Evolutionary conservation across 2,329 filamentous ascomycete genomes (phyloP).

Genomic region (Pseudogymnoascus sp.): DNA sequence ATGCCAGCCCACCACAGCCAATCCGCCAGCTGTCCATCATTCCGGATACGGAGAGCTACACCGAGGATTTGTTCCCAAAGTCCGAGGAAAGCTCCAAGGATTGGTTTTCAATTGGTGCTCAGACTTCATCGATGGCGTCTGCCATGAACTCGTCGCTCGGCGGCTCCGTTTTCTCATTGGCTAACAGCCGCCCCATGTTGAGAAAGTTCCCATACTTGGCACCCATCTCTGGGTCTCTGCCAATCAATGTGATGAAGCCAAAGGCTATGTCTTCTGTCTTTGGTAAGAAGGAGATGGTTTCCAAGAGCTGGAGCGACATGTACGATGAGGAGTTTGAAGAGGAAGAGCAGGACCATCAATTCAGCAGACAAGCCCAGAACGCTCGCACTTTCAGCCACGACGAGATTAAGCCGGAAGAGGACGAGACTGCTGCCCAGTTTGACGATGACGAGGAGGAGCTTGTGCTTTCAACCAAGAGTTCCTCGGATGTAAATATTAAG

Average conservation of each 20-base stretch:
- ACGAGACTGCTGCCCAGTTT: slow-evolving; percentile 31
- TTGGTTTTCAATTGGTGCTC: slow-evolving; percentile 69
- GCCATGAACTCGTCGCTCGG: slow-evolving; percentile 75
- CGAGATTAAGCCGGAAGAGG: slow-evolving; percentile 37
- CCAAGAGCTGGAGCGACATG: slow-evolving; percentile 98
- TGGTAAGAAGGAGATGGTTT: slow-evolving; percentile 69
- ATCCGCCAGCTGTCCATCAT: slow-evolving; percentile 81
- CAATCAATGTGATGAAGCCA: slow-evolving; percentile 72
- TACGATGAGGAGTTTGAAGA: slow-evolving; percentile 88
- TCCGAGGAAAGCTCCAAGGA: slow-evolving; percentile 60
- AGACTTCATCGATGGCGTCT: slow-evolving; percentile 76
- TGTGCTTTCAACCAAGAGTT: slow-evolving; percentile 34
- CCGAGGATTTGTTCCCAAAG: slow-evolving; percentile 75
- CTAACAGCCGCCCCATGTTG: slow-evolving; percentile 37
- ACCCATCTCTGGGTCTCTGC: slow-evolving; percentile 59
- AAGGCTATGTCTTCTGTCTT: slow-evolving; percentile 64
- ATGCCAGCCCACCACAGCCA: slow-evolving; percentile 61
- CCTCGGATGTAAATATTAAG: slow-evolving; percentile 41
- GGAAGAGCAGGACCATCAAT: slow-evolving; percentile 52
- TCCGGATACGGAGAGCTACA: slow-evolving; percentile 66
- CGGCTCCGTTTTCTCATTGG: slow-evolving; percentile 68
- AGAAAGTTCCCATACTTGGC: slow-evolving; percentile 38
- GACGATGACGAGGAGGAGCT: slow-evolving; percentile 31
- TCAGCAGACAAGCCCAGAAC: slow-evolving; percentile 47
- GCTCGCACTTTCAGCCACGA: slow-evolving; percentile 73